Evolutionary conservation across 2,329 filamentous ascomycete species (phyloP).

Genomic region (Fusarium guadeloupense): DNA sequence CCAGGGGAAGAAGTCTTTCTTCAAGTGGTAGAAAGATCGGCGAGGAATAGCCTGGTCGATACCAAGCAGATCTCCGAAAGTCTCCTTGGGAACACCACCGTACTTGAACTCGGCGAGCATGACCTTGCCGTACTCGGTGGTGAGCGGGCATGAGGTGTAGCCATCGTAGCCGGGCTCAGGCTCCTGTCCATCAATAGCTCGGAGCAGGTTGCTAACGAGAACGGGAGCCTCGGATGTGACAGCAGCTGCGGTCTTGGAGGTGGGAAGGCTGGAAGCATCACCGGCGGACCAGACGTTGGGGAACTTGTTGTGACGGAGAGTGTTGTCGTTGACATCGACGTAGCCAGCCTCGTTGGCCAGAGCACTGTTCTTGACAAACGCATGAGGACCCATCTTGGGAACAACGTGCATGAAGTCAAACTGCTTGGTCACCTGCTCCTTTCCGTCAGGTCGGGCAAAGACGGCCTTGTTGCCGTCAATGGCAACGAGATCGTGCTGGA

Average conservation of each 20-base stretch:
- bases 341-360: constrained; percentile 65
- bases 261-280: constrained; percentile 67
- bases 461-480: constrained; percentile 63
- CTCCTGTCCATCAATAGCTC: constrained; percentile 55
- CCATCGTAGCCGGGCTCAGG: constrained; percentile 59
- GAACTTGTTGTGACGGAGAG: constrained; percentile 62
- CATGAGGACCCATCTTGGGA: constrained; percentile 68
- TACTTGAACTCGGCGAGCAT: constrained; percentile 74
- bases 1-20: constrained; percentile 75
- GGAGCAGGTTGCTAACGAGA: constrained; percentile 59
- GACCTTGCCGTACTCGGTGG: constrained; percentile 69
- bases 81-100: constrained; percentile 69
- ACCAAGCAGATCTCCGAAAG: constrained; percentile 63
- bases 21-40: constrained; percentile 67
- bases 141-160: constrained; percentile 64
- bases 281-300: constrained; percentile 67
- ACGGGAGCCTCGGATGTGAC: constrained; percentile 62
- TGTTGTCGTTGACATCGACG: constrained; percentile 65
- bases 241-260: constrained; percentile 65
- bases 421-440: constrained; percentile 54
- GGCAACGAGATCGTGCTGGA: constrained; percentile 64
- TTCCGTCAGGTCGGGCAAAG: constrained; percentile 57
- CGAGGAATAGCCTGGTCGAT: constrained; percentile 66
- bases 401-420: constrained; percentile 67
- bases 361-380: constrained; percentile 61